These are phyloP conservation scores for Diaporthe citri DNA, from an alignment of 2,329 filamentous ascomycete species.

Conservation along the genomic window DNA sequence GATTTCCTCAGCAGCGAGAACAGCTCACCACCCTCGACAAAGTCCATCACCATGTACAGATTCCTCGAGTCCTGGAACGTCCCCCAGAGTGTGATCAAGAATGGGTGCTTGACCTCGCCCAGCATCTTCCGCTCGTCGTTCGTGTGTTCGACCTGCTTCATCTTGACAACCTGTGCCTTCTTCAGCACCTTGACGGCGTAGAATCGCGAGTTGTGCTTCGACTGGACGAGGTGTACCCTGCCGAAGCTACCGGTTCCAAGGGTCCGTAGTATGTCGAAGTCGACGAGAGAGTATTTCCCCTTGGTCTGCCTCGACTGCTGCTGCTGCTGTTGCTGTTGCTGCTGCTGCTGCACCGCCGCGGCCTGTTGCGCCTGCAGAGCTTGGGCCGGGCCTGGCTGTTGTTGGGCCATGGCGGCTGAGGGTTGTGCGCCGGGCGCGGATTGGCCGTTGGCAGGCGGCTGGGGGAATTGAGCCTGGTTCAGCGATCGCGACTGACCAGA, in stretches of 20 bases:
- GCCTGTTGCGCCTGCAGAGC: conserved; percentile 44
- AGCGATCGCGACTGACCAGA: conserved; percentile 42
- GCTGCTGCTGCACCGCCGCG: conserved; percentile 14
- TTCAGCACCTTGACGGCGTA: conserved; percentile 99
- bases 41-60: conserved; percentile 99
- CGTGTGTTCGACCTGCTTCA: conserved; percentile 99
- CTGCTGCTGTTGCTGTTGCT: conserved; percentile 18
- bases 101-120: conserved; percentile 96
- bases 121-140: conserved; percentile 98
- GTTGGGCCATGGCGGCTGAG: conserved; percentile 54
- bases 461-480: conserved; percentile 41
- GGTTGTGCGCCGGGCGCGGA: conserved; percentile 43
- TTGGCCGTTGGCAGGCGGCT: conserved; percentile 46
- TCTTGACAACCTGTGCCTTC: conserved; percentile 98
- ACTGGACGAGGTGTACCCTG: conserved; percentile 95
- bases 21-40: conserved; percentile 97
- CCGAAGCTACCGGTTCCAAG: conserved; percentile 97
- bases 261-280: conserved; percentile 92
- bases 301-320: conserved; percentile 79
- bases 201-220: conserved; percentile 97
- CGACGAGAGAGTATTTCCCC: conserved; percentile 93
- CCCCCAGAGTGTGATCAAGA: conserved; percentile 97
- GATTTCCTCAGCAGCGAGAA: conserved; percentile 97
- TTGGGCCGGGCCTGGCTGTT: conserved; percentile 47
- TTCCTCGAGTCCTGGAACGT: conserved; percentile 97